Evolutionary conservation across 2,329 filamentous ascomycete genomes (phyloP), one percentile per base, ranked within the genome.

Genomic region (Cladosporium sp.): DNA sequence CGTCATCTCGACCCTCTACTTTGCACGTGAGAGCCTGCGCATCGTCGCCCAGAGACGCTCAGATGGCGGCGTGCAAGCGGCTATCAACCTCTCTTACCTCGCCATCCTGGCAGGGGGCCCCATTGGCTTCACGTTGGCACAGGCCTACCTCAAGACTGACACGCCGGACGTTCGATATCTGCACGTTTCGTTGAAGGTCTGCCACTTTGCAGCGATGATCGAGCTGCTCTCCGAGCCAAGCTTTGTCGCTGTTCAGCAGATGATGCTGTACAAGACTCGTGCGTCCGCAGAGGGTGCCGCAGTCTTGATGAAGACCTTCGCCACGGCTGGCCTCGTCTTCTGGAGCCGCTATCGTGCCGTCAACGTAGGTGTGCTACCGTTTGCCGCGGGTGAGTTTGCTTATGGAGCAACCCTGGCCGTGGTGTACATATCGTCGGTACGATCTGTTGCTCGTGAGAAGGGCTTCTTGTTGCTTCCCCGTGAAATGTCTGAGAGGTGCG

Each of bases 1-100:
- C 68, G 91, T 92, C 53, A 86, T 95, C 39, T 89, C 90, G 0
- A 85, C 95, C n/a, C 78, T 99, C 1, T 96, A 95, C 69, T 97
- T 99, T 64, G 87, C 93, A 0, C 81, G 93, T 34, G 93, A 99
- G 70, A 92, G 87, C 62, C 73, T 97, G 43, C 85, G 93, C 13
- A 86, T 96, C n/a, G 90, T 92, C 20, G 82, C 96, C 30, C 92
- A 97, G 70, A 80, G 93, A 45, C 87, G 62, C 30, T 68, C 72
- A 7, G 67, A 73, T 56, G 68, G 68, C 22, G 63, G 63, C 43
- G 67, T 80, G 9, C 92, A 97, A 68, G 83, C 87, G 2, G 84
- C 92, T 38, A 80, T 97, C 69, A 99, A 99, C 63, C 76, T 96
- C 34, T 88, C 90, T 1, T 95, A 95, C 67, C 71, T 97, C 18